A percentile compares a stretch with the other conserved stretches of the same genome.
These are phyloP conservation scores for Kodamaea plutei DNA, from an alignment of 1,139 yeast species.

Conservation along the genomic window DNA sequence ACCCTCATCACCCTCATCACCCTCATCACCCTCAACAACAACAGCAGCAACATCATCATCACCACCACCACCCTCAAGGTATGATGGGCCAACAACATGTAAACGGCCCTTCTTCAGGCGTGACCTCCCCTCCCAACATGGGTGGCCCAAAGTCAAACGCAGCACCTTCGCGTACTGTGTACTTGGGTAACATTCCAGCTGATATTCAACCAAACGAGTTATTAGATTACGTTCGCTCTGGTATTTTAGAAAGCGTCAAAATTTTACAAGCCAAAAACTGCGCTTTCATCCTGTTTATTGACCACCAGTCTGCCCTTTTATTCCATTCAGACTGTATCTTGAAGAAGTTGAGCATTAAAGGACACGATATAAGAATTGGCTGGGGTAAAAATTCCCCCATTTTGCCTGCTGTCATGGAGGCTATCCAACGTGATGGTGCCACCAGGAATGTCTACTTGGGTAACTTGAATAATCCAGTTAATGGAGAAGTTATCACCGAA, in stretches of 20 bases:
- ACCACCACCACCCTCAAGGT: slow-evolving; percentile 5
- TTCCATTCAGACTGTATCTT: slow-evolving; percentile 61
- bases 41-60: slow-evolving; percentile 1
- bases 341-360: slow-evolving; percentile 52
- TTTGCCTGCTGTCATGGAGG: slow-evolving; percentile 63
- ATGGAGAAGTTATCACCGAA: slow-evolving; percentile 51
- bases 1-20: background rate
- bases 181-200: slow-evolving; percentile 84
- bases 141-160: slow-evolving; percentile 19
- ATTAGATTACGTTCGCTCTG: slow-evolving; percentile 86
- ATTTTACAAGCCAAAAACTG: slow-evolving; percentile 54
- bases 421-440: slow-evolving; percentile 83
- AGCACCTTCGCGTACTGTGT: slow-evolving; percentile 82
- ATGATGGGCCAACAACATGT: background rate
- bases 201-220: slow-evolving; percentile 78
- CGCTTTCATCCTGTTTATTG: slow-evolving; percentile 60
- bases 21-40: slow-evolving; percentile 1
- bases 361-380: slow-evolving; percentile 58
- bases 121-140: slow-evolving; percentile 8
- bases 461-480: slow-evolving; percentile 50
- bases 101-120: background rate
- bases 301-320: slow-evolving; percentile 56
- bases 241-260: slow-evolving; percentile 75
- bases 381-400: slow-evolving; percentile 70
- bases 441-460: slow-evolving; percentile 89